Percentiles rank a stretch among this genome's conserved stretches.
Conservation (phyloP, 1,284 basidiomycete genomes). For the Rhodotorula mucilaginosa region DNA sequence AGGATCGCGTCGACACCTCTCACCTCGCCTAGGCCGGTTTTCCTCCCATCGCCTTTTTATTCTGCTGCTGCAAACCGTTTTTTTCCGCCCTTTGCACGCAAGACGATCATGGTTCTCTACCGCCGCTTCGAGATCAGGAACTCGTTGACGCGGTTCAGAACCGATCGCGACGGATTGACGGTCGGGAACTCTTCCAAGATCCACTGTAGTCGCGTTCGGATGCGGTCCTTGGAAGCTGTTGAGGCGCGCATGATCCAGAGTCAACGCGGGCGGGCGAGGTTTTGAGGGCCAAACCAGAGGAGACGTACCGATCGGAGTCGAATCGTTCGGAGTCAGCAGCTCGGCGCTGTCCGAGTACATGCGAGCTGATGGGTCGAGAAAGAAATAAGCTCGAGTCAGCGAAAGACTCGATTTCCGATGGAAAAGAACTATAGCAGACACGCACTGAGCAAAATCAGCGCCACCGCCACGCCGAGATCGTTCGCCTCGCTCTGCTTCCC, state of each 20-base stretch:
- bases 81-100: no score
- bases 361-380: constrained; percentile 7
- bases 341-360: constrained; percentile 18
- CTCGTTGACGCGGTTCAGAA: constrained; percentile 41
- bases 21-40: constrained; percentile 21
- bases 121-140: constrained; percentile 27
- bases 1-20: constrained; percentile 22
- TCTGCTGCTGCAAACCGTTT: background rate
- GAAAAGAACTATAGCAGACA: background rate
- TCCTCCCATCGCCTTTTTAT: background rate
- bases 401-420: background rate
- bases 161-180: constrained; percentile 40
- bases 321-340: background rate
- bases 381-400: background rate
- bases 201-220: constrained; percentile 40
- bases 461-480: constrained; percentile 32
- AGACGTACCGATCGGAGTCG: background rate
- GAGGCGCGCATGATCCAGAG: background rate
- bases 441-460: constrained; percentile 30
- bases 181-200: constrained; percentile 37
- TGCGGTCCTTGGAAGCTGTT: constrained; percentile 31
- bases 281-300: background rate
- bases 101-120: background rate
- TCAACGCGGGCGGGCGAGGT: background rate
- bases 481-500: constrained; percentile 33